phyloP scores from a whole-genome alignment of 225 moss, liverwort and hornwort genomes.

The Climacium dendroides region DNA sequence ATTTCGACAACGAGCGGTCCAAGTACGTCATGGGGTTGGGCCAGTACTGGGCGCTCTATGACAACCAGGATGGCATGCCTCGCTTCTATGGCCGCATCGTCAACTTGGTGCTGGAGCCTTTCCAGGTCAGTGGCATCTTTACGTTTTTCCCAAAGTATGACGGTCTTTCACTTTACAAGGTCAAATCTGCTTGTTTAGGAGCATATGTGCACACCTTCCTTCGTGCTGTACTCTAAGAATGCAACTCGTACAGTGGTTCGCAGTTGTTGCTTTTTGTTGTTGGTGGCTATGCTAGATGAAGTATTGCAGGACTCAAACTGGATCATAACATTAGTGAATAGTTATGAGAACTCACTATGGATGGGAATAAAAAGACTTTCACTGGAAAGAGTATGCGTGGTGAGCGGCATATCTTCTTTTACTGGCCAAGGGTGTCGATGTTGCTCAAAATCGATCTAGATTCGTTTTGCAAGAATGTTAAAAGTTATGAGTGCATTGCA shows the following conservation, averaged over 20 bases:
- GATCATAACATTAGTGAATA: neutral
- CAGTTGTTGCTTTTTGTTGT: neutral
- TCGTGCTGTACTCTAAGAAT: neutral
- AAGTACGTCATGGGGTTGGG: constrained; percentile 30
- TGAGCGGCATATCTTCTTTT: neutral
- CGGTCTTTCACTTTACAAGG: neutral
- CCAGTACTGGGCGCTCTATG: constrained; percentile 46
- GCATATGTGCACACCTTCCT: neutral
- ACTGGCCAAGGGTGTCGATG: neutral
- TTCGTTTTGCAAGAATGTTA: neutral
- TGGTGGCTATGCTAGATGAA: neutral
- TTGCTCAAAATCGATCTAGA: neutral
- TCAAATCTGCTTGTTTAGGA: neutral
- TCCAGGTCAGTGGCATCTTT: neutral
- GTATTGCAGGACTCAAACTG: neutral
- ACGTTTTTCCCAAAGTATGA: neutral
- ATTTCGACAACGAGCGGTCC: constrained; percentile 35
- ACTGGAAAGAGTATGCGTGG: neutral
- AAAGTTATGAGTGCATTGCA: neutral
- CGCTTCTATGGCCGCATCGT: constrained; percentile 40
- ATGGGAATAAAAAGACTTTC: neutral
- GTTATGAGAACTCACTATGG: neutral
- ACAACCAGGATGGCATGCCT: constrained; percentile 47
- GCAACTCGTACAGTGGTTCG: neutral
- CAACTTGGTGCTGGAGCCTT: constrained; percentile 23